Evolutionary conservation across 2,329 filamentous ascomycete genomes (phyloP), one percentile per base, ranked within the genome.

Genomic region (Aspergillus transmontanensis): DNA sequence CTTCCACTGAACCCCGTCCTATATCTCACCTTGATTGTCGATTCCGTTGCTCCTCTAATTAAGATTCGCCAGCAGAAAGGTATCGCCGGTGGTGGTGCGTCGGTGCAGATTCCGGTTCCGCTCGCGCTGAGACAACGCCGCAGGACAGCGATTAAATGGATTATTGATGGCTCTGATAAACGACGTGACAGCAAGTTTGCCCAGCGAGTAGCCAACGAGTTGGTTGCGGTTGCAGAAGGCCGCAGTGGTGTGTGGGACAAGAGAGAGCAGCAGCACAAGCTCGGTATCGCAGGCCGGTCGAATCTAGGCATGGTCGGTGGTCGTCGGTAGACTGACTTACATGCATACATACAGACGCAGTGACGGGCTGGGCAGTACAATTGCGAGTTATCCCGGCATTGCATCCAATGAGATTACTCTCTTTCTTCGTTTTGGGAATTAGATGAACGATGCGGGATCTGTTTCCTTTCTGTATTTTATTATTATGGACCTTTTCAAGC

Each of bases 31-130:
- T 85, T 96, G 36, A 93, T 94, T 36, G 89, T 99, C 72, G 95
- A 99, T 83, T 96, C 92, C 11, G 90, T 99, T 28, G 92, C 94
- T 1, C 95, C 95, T 11, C 85, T 99, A 19, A 83, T 99, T 73
- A 90, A 90, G 69, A 89, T 99, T 73, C 87, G 89, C 60, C 86
- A 86, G 65, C 86, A 93, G 71, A 88, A 88, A 72, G 93, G 93
- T 69, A 87, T 91, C 41, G 92, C 90, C 1, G 94, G 94, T 79
- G 95, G 95, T 82, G 95, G 95, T 78, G 86, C 87, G 41, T 87
- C 92, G 14, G 85, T 97, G 63, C 92, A 94, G 61, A 85, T 97
- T 41, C 95, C 95, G 0, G 84, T 89, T 26, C 94, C 95, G 1
- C 83, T 98, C 23, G 82, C 84, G 1, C 80, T 90, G 66, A 86